phyloP scores from a whole-genome alignment of 164 flowering plant species.

The Macadamia integrifolia region DNA sequence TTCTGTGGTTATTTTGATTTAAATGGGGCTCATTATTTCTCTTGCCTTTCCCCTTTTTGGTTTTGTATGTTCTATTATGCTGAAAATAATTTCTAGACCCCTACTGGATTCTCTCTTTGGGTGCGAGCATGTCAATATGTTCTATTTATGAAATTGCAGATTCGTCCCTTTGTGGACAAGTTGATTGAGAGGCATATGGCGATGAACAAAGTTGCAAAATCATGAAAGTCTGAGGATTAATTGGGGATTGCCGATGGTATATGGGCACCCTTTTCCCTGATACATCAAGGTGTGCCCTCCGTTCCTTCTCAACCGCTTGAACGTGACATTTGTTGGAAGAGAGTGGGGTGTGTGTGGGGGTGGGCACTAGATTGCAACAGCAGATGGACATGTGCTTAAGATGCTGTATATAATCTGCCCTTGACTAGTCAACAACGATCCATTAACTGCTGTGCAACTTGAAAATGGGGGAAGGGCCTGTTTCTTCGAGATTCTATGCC shows the following conservation, averaged over 20 bases:
- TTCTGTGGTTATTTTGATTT: neutral
- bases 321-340: constrained; percentile 8
- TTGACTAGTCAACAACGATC: neutral
- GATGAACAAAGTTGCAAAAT: constrained; percentile 40
- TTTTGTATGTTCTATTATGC: too few species aligned
- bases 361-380: neutral
- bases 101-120: neutral
- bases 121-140: constrained; percentile 1
- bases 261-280: constrained; percentile 3
- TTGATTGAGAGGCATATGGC: constrained; percentile 93
- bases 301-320: neutral
- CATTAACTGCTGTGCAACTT: constrained; percentile 3
- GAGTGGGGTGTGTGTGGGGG: neutral
- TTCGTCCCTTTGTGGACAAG: constrained; percentile 92
- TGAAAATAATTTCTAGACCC: neutral
- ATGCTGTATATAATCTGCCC: neutral
- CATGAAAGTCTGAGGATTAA: constrained; percentile 26
- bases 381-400: neutral
- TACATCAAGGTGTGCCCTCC: constrained; percentile 6
- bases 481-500: neutral
- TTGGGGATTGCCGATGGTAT: constrained; percentile 4
- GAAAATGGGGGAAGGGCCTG: neutral
- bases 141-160: constrained; percentile 44
- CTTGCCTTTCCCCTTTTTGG: neutral
- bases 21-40: neutral